A percentile compares a stretch with the other conserved stretches of the same genome.
phyloP scores from a whole-genome alignment of 2,329 filamentous ascomycete genomes.

The Colletotrichum magnum region DNA sequence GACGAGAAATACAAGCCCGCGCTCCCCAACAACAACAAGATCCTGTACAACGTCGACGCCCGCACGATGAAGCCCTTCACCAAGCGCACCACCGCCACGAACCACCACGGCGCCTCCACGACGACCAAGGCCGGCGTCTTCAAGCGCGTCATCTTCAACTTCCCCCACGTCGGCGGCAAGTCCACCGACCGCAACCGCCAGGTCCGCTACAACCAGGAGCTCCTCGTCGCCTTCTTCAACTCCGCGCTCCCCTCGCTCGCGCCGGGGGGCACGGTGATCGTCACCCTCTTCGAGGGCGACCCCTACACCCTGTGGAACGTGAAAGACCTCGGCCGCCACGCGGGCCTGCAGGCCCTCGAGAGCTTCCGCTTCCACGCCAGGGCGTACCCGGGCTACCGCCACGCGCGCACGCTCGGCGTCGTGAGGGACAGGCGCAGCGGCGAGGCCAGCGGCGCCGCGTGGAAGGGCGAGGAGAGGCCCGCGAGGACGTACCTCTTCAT shows the following conservation, averaged over 20 bases:
- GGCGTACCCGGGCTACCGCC: constrained; percentile 81
- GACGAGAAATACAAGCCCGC: constrained; percentile 34
- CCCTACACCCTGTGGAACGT: constrained; percentile 98
- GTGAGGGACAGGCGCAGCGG: constrained; percentile 63
- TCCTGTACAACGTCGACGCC: constrained; percentile 78
- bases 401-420: constrained; percentile 80
- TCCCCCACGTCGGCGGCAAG: constrained; percentile 94
- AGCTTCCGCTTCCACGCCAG: constrained; percentile 78
- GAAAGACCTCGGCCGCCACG: constrained; percentile 85
- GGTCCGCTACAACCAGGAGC: constrained; percentile 89
- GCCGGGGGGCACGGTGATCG: constrained; percentile 74
- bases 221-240: constrained; percentile 79
- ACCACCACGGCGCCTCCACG: constrained; percentile 46
- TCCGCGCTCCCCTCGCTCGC: constrained; percentile 67
- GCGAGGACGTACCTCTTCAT: constrained; percentile 75
- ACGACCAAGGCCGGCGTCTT: constrained; percentile 59
- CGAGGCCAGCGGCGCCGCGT: constrained; percentile 56
- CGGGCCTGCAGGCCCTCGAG: constrained; percentile 76
- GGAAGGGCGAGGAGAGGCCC: constrained; percentile 58
- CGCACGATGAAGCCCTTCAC: constrained; percentile 70
- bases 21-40: constrained; percentile 51
- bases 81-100: constrained; percentile 41
- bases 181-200: constrained; percentile 95
- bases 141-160: constrained; percentile 93
- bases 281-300: constrained; percentile 93